Evolutionary conservation across 768 basidiomycete species (phyloP), one percentile per base, ranked within the genome.

Genomic region (Leucocoprinus sp.): DNA sequence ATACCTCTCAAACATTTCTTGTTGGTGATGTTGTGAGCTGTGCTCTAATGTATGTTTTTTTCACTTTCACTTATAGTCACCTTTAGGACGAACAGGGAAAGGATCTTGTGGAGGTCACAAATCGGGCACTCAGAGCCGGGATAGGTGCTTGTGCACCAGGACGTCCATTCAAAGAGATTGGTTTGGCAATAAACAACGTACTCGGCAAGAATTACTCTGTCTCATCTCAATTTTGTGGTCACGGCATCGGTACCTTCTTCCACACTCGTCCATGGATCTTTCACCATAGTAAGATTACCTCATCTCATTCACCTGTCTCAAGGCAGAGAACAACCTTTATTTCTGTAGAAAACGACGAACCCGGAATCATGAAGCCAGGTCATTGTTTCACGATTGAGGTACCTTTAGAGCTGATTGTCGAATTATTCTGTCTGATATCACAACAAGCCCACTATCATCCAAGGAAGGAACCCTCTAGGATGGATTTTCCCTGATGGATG

Each of bases 331-430:
- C 19, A 15, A 14, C 15, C 22, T 37, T 17, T 40, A 5, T 17
- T 37, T 39, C 17, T 39, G n/a, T 51, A 92, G 91, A 73, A 42
- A 93, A 93, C 50, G 78, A 85, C 17, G 89, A 90, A 49, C 84
- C 85, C 2, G 91, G 82, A 0, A 57, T 72, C 12, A 93, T 96
- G 92, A 59, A 62, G 42, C 83, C 83, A 0, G 92, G 93, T 0
- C 80, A 95, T 59, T 90, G 89, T 57, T 95, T 96, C 55, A 95
- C 93, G 0, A 92, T 96, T 31, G 93, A 96, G 74, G 88, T 82
- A 48, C 14, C 66, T 42, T 23, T 17, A 19, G 5, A 8, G 26
- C 12, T 48, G 14, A 41, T 21, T 22, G 29, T 4, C 22, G n/a
- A 33, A 3, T 26, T 12, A 3, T 51, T 12, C 53, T 6, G 31